These are phyloP conservation scores for Stylonectria norvegica DNA, from an alignment of 2,329 filamentous ascomycete genomes.

Conservation along the genomic window DNA sequence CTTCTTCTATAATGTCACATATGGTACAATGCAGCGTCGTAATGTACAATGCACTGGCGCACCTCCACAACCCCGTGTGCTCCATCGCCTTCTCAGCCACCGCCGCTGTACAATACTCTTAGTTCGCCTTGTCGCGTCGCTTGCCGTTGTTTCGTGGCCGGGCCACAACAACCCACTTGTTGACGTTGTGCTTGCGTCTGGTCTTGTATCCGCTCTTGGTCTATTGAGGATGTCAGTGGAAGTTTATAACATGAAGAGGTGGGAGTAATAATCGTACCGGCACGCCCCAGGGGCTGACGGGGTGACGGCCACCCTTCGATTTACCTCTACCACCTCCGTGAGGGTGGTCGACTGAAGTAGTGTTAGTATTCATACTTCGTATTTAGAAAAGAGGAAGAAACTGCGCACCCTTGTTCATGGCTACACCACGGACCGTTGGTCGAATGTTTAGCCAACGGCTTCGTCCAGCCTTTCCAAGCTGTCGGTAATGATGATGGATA, in stretches of 20 bases:
- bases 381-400: neutral
- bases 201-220: conserved; percentile 92
- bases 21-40: conserved; percentile 32
- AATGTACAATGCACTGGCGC: conserved; percentile 29
- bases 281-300: conserved; percentile 93
- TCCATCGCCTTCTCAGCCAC: conserved; percentile 11
- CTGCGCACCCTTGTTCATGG: conserved; percentile 87
- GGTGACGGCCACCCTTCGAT: conserved; percentile 95
- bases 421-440: conserved; percentile 92
- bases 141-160: conserved; percentile 88
- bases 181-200: conserved; percentile 79
- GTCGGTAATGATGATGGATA: conserved; percentile 81
- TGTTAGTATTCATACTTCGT: conserved; percentile 10
- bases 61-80: conserved; percentile 11
- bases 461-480: conserved; percentile 92
- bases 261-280: conserved; percentile 61
- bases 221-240: conserved; percentile 32
- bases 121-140: conserved; percentile 62
- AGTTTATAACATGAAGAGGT: neutral
- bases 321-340: conserved; percentile 99
- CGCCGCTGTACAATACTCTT: conserved; percentile 18
- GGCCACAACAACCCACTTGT: conserved; percentile 84
- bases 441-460: conserved; percentile 91
- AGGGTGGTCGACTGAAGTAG: conserved; percentile 73
- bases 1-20: conserved; percentile 32